phyloP scores from a whole-genome alignment of 495 filamentous ascomycete species.

The Neurospora sublineolata region DNA sequence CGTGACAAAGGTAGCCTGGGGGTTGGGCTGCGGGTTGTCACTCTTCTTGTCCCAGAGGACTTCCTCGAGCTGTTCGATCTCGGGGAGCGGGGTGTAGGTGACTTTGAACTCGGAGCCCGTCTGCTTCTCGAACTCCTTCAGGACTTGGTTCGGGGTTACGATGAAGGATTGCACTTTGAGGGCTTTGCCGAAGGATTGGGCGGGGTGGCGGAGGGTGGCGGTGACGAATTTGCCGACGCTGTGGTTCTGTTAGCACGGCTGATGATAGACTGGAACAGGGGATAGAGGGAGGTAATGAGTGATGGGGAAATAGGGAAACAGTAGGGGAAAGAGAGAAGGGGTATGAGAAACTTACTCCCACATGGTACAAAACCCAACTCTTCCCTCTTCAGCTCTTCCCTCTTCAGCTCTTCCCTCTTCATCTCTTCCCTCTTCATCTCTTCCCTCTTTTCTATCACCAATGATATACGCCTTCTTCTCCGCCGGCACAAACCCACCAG shows the following conservation, averaged over 20 bases:
- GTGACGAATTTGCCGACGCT: slow-evolving; percentile 58
- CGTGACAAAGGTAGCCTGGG: slow-evolving; percentile 44
- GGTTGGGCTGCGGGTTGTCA: slow-evolving; percentile 44
- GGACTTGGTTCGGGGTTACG: slow-evolving; percentile 47
- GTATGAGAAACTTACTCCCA: slow-evolving; percentile 42
- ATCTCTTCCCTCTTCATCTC: slow-evolving; percentile 35
- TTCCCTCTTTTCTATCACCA: slow-evolving; percentile 34
- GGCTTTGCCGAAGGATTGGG: slow-evolving; percentile 39
- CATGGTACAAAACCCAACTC: slow-evolving; percentile 55
- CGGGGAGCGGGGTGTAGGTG: slow-evolving; percentile 38
- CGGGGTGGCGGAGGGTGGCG: slow-evolving; percentile 44
- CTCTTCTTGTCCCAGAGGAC: slow-evolving; percentile 42
- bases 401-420: too few species aligned
- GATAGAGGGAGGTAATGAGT: too few species aligned
- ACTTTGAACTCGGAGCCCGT: slow-evolving; percentile 44
- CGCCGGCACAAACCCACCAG: slow-evolving; percentile 45
- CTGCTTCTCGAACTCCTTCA: slow-evolving; percentile 56
- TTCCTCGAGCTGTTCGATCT: slow-evolving; percentile 41
- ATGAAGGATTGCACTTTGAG: slow-evolving; percentile 63
- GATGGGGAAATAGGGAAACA: neutral
- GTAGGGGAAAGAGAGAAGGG: neutral
- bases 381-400: slow-evolving; percentile 39
- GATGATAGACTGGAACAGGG: neutral
- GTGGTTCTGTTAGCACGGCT: neutral
- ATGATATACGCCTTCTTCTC: slow-evolving; percentile 47